Percentiles rank a stretch among this genome's conserved stretches.
These are phyloP conservation scores for Clathrus columnatus DNA, from an alignment of 768 basidiomycete species.

Conservation along the genomic window DNA sequence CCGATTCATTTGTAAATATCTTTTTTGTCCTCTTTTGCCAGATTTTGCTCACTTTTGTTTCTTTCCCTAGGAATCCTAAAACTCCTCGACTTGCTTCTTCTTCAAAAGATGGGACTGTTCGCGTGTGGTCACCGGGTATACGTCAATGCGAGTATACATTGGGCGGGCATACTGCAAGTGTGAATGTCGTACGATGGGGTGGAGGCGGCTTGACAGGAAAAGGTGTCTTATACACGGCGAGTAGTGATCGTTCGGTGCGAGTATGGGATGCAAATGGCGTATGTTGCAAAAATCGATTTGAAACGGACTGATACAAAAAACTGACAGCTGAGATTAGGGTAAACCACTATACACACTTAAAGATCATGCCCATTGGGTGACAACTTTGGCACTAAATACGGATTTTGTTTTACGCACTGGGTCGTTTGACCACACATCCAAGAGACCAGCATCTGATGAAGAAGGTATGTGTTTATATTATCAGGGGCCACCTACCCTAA, in stretches of 20 bases:
- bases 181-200: conserved; percentile 95
- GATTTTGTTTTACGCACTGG: conserved; percentile 94
- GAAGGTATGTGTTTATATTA: conserved; percentile 48
- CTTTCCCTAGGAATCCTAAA: conserved; percentile 53
- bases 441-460: conserved; percentile 67
- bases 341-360: conserved; percentile 76
- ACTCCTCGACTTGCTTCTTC: conserved; percentile 86
- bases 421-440: conserved; percentile 84
- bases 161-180: conserved; percentile 88
- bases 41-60: conserved; percentile 2
- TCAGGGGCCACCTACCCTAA: not conserved
- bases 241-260: conserved; percentile 87
- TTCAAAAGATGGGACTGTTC: conserved; percentile 92
- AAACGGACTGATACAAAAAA: not conserved
- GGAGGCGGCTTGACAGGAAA: conserved; percentile 59
- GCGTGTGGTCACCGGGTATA: conserved; percentile 80
- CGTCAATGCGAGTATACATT: conserved; percentile 73
- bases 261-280: conserved; percentile 88
- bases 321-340: conserved; percentile 42
- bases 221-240: conserved; percentile 88
- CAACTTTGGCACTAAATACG: conserved; percentile 89
- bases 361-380: conserved; percentile 99
- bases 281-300: not conserved
- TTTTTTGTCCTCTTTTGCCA: not conserved
- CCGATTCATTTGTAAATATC: conserved; percentile 77